These are phyloP conservation scores for Ophiocordyceps unilateralis DNA, from an alignment of 2,329 filamentous ascomycete genomes.

Conservation along the genomic window DNA sequence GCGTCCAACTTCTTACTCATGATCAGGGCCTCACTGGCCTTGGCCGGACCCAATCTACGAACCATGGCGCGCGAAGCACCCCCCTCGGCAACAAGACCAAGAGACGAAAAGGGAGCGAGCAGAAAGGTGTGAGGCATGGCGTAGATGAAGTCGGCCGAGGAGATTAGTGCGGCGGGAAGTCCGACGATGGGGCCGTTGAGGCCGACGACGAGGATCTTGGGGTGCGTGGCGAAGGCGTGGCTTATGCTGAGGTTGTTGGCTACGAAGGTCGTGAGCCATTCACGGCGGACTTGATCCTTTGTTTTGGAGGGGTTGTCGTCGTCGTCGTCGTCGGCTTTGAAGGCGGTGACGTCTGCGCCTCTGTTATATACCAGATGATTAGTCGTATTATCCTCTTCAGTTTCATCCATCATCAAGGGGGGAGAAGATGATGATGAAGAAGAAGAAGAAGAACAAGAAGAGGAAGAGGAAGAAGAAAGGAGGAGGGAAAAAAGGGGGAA, in stretches of 20 bases:
- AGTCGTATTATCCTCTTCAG: no score
- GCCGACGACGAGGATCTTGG: constrained; percentile 80
- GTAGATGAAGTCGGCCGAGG: constrained; percentile 87
- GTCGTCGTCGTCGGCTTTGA: constrained; percentile 2
- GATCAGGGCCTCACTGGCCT: constrained; percentile 83
- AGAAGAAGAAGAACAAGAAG: not conserved
- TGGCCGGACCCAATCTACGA: constrained; percentile 57
- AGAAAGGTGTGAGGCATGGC: constrained; percentile 65
- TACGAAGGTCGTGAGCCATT: constrained; percentile 58
- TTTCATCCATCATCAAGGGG: no score
- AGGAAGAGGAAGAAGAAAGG: not conserved
- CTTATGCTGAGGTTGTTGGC: constrained; percentile 80
- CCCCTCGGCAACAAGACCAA: constrained; percentile 83
- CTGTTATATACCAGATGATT: no score
- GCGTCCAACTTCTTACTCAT: constrained; percentile 66
- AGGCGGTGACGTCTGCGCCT: constrained; percentile 59
- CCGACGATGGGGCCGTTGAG: constrained; percentile 88
- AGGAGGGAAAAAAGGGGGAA: constrained; percentile 10
- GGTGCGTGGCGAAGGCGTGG: constrained; percentile 79
- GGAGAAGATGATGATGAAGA: no score
- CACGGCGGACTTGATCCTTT: constrained; percentile 27
- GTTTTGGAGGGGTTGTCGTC: constrained; percentile 9
- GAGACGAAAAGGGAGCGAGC: constrained; percentile 76
- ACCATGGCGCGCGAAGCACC: constrained; percentile 66
- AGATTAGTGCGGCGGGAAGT: constrained; percentile 67